Conservation (phyloP, 1,139 yeast genomes). For the Magnusiomyces tetraspermus region DNA sequence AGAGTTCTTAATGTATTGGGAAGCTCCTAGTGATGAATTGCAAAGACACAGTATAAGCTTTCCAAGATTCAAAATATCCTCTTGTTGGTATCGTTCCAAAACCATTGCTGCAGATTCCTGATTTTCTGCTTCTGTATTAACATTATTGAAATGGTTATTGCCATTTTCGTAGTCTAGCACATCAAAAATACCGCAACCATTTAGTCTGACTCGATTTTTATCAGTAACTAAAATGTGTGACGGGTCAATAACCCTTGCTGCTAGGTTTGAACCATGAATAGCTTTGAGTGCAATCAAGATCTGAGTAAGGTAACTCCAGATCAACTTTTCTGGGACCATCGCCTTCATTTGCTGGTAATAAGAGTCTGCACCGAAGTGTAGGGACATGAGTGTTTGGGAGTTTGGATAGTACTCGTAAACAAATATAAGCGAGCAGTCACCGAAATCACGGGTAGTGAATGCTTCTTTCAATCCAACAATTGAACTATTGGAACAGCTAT, state of each 20-base stretch:
- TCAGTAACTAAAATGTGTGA: conserved; percentile 64
- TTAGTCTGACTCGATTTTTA: conserved; percentile 60
- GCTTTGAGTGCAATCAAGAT: conserved; percentile 54
- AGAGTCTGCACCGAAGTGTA: conserved; percentile 38
- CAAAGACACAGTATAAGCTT: conserved; percentile 49
- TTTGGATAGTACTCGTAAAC: conserved; percentile 65
- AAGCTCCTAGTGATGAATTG: conserved; percentile 26
- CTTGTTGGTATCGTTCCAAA: conserved; percentile 35
- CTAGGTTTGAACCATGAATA: conserved; percentile 53
- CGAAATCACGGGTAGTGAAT: conserved; percentile 80
- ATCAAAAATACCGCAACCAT: conserved; percentile 66
- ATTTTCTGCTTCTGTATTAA: background rate
- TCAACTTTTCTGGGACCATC: conserved; percentile 46
- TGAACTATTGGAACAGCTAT: conserved; percentile 18
- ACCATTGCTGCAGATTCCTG: conserved; percentile 23
- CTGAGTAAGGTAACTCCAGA: conserved; percentile 75
- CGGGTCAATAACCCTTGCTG: conserved; percentile 55
- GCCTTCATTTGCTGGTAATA: conserved; percentile 16
- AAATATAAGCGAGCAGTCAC: conserved; percentile 51
- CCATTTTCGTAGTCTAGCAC: conserved; percentile 40
- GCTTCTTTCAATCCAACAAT: conserved; percentile 67
- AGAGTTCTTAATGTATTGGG: conserved; percentile 17
- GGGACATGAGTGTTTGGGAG: conserved; percentile 48
- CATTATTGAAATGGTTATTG: background rate
- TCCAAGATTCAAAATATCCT: conserved; percentile 53